Evolutionary conservation across 2,329 filamentous ascomycete genomes (phyloP).

Genomic region (Paecilomyces variotii): DNA sequence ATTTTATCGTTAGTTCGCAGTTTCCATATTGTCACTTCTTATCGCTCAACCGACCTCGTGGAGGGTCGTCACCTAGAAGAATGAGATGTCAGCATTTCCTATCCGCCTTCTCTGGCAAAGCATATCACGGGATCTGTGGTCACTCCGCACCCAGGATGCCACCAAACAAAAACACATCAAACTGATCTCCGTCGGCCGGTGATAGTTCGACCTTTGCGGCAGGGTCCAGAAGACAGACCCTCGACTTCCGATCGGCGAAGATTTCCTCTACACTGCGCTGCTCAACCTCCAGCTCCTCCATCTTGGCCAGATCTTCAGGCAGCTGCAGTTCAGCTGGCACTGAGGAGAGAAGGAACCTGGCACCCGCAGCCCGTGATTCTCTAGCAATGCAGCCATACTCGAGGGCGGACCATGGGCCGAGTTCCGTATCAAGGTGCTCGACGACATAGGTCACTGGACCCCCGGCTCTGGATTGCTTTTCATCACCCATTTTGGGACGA

Average conservation of each 20-base stretch:
- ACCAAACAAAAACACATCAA: constrained; percentile 91
- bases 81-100: constrained; percentile 5
- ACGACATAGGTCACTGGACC: constrained; percentile 73
- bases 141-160: constrained; percentile 71
- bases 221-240: constrained; percentile 85
- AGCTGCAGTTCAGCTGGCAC: constrained; percentile 59
- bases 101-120: not conserved
- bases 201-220: constrained; percentile 70
- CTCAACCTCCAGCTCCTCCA: constrained; percentile 61
- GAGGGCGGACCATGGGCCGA: constrained; percentile 87
- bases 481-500: constrained; percentile 16
- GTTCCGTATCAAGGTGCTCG: constrained; percentile 90
- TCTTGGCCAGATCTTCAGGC: constrained; percentile 51
- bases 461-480: constrained; percentile 10
- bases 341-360: constrained; percentile 73
- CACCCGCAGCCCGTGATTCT: constrained; percentile 62
- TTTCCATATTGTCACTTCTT: constrained; percentile 3
- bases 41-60: constrained; percentile 57
- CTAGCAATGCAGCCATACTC: constrained; percentile 84
- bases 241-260: constrained; percentile 62
- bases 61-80: constrained; percentile 77
- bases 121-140: not conserved
- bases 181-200: constrained; percentile 71
- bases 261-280: constrained; percentile 73
- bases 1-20: constrained; percentile 9